Evolutionary conservation across 345 rosid species (phyloP), one percentile per base, ranked within the genome.

Genomic region (Reutealis trisperma): DNA sequence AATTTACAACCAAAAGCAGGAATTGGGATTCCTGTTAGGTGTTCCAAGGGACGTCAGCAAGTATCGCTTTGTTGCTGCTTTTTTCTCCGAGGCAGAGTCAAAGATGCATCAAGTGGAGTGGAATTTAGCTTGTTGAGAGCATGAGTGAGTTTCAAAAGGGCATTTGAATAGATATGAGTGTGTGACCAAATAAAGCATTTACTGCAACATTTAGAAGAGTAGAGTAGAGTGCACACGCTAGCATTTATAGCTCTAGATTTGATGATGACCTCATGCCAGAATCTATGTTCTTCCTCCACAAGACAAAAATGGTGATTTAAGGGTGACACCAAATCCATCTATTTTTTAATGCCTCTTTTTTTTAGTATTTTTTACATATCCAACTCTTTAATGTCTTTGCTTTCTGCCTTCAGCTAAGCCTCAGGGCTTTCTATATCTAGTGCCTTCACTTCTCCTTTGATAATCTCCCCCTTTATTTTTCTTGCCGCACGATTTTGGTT

Each of bases 191-290:
- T 71, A 74, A 82, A 81, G 88, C 90, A 85, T 85, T 90, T 82
- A 82, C 85, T 73, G 49, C 81, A 52, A 41, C 75, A 44, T 60
- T 77, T 69, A 77, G 69, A 78, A 72, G 41, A 37, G 6, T 37
- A 37, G 6, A 55, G 82, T 76, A 75, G 63, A 69, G 70, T 78
- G 89, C 86, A 87, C 94, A 88, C 92, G 94, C 90, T 84, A 86
- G 89, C 86, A 85, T 92, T 87, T 85, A 94, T 87, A 80, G 83
- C 85, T 71, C 51, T 83, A 84, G 92, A 91, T 91, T 88, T 84
- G 86, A 78, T 77, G 86, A 86, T 87, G 91, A 90, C 85, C 86
- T 86, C 89, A 79, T 82, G 74, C 83, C 82, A 81, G 90, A 88
- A 88, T 90, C 91, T 86, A 85, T 86, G 88, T 84, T 85, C 86